phyloP scores from a whole-genome alignment of 805 yeast species.

The Candida pseudoglaebosa region DNA sequence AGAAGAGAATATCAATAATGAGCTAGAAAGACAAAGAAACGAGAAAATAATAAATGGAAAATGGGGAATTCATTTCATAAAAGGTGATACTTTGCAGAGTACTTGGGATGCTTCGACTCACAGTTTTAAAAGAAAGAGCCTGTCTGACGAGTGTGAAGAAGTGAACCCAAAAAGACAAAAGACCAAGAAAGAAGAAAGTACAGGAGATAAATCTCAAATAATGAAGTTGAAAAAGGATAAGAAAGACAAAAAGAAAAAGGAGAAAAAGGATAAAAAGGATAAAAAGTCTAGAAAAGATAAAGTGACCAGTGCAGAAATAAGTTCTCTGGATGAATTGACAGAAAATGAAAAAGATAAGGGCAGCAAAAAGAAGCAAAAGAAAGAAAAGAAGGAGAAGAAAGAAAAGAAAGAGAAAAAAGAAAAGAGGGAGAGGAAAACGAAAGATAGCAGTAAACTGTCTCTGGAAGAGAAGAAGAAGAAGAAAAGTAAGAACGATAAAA shows the following conservation, averaged over 20 bases:
- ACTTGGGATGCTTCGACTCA: slow-evolving; percentile 70
- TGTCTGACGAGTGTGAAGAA: slow-evolving; percentile 9
- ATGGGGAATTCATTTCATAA: slow-evolving; percentile 84
- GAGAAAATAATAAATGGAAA: slow-evolving; percentile 75
- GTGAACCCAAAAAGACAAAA: slow-evolving; percentile 13
- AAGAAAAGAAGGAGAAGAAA: slow-evolving; percentile 17
- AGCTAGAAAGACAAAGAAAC: slow-evolving; percentile 63
- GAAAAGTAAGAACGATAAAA: slow-evolving; percentile 24
- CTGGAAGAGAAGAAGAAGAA: slow-evolving; percentile 19
- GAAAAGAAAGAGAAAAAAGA: slow-evolving; percentile 22
- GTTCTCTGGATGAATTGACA: slow-evolving; percentile 20
- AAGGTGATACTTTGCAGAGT: slow-evolving; percentile 77
- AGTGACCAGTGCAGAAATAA: too few species aligned
- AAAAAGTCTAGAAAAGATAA: slow-evolving; percentile 15
- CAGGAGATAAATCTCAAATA: slow-evolving; percentile 17
- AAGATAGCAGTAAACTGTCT: slow-evolving; percentile 7
- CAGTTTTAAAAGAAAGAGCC: slow-evolving; percentile 14
- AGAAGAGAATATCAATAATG: slow-evolving; percentile 60
- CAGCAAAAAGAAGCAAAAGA: slow-evolving; percentile 10
- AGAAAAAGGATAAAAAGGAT: slow-evolving; percentile 15
- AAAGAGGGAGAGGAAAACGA: slow-evolving; percentile 21
- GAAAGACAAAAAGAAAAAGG: slow-evolving; percentile 14
- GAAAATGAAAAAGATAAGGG: too few species aligned
- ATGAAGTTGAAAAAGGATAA: slow-evolving; percentile 8
- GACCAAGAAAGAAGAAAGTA: slow-evolving; percentile 15